Percentiles rank a stretch among this genome's conserved stretches.
phyloP scores from a whole-genome alignment of 208 protist species.

The Crithidia thermophila region DNA sequence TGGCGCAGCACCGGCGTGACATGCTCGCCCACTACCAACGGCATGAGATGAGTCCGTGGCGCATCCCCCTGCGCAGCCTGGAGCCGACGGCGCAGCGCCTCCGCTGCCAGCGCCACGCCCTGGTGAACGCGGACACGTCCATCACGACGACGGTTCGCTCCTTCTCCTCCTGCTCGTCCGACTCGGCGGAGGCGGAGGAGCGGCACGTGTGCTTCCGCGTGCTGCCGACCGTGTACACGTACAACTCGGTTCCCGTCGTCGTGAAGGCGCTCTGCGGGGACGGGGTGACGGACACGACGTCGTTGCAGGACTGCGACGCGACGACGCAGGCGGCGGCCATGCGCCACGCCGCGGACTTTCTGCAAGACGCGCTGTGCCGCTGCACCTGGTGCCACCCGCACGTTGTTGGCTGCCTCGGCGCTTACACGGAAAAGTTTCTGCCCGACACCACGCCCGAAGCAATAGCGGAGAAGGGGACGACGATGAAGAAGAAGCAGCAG shows the following conservation, averaged over 20 bases:
- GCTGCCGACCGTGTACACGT: conserved; percentile 18
- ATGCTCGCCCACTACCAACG: conserved; percentile 46
- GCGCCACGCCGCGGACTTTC: conserved; percentile 46
- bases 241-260: conserved; percentile 25
- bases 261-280: conserved; percentile 22
- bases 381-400: conserved; percentile 66
- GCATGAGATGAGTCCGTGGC: conserved; percentile 49
- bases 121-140: not conserved
- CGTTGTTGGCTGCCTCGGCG: conserved; percentile 56
- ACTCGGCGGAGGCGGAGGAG: not conserved
- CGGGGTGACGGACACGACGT: not conserved
- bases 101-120: not conserved
- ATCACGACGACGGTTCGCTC: too few species aligned
- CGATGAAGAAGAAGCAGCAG: not conserved
- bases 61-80: conserved; percentile 49
- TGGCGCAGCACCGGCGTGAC: conserved; percentile 18
- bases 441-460: not conserved
- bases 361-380: conserved; percentile 59
- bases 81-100: not conserved
- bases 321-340: conserved; percentile 20
- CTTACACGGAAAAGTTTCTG: conserved; percentile 64
- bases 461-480: not conserved
- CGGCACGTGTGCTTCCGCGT: conserved; percentile 12
- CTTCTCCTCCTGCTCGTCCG: not conserved
- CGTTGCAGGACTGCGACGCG: not conserved